Base-by-base conservation (phyloP, 2,329 filamentous ascomycete genomes). In the Lasiodiplodia gonubiensis region DNA sequence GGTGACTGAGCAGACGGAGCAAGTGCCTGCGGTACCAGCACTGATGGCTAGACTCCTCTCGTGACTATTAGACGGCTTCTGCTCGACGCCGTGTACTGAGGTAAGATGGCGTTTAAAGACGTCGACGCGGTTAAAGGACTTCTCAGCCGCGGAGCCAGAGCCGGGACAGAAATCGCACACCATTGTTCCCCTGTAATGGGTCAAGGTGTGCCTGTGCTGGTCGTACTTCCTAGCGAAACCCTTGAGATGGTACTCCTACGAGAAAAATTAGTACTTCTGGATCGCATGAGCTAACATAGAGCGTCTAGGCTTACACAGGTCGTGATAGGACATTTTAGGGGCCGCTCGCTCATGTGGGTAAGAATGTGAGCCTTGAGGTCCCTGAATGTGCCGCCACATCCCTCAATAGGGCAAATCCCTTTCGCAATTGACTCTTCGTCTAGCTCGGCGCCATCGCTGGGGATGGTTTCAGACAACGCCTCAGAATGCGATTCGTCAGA, bases 141-240 rank as follows among this genome's bases (percentile, higher is more conserved):
- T 97, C 81, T 97, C 94, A 1, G 91, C 91, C 8, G 93, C 88
- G 4, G 93, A 94, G 4, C 94, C 94, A 33, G 92, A 93, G 39
- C 93, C 92, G 1, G 93, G 92, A 74, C 94, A 97, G 82, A 97
- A 97, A 35, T 93, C 93, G 76, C 94, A 97, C 27, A 97, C 92
- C 94, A 97, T 97, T 59, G 92, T 97, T 49, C 94, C 94, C 82
- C 97, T 97, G 86, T 97, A 97, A 79, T 97, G 94, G 5, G 94
- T 97, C 70, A 97, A 81, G 5, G 93, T 97, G 79, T 97, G 94
- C 53, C 94, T 85, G 81, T 97, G 97, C 86, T 97, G 97, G 84
- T 97, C 94, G 77, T 97, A 97, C 81, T 97, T 97, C 73, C 94
- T 87, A 12, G 94, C 93, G 76, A 97, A 97, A 4, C 94, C 94